phyloP scores from a whole-genome alignment of 768 basidiomycete genomes.

The Lentinula sp. region DNA sequence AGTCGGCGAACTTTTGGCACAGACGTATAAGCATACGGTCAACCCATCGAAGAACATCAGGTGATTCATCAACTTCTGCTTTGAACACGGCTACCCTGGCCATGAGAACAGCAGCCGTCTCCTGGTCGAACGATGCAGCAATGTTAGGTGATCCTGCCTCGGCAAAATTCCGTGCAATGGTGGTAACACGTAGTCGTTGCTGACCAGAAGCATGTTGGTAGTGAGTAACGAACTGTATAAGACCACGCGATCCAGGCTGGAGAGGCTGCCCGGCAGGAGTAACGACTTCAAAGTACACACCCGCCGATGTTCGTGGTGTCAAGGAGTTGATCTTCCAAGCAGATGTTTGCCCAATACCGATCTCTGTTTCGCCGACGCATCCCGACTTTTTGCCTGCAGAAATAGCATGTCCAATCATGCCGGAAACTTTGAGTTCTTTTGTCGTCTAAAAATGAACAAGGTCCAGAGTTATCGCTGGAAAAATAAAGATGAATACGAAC shows the following conservation, averaged over 20 bases:
- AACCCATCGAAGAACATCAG: constrained; percentile 94
- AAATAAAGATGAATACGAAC: constrained; percentile 28
- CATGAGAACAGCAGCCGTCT: constrained; percentile 97
- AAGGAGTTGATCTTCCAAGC: constrained; percentile 97
- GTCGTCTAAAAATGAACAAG: constrained; percentile 60
- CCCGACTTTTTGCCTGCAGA: constrained; percentile 95
- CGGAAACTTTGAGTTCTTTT: constrained; percentile 97
- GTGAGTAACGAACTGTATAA: constrained; percentile 97
- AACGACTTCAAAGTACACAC: constrained; percentile 97
- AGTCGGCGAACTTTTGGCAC: constrained; percentile 99
- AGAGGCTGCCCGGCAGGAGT: constrained; percentile 94
- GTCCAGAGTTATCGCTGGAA: neutral
- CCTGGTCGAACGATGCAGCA: constrained; percentile 94
- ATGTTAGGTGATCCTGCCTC: constrained; percentile 95
- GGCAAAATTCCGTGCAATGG: constrained; percentile 95
- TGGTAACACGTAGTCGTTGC: constrained; percentile 93
- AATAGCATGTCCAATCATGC: constrained; percentile 95
- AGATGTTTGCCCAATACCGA: constrained; percentile 97
- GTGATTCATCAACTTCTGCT: constrained; percentile 96
- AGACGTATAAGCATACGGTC: constrained; percentile 98
- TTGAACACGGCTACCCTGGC: constrained; percentile 99
- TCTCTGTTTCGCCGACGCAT: constrained; percentile 98
- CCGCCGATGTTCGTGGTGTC: constrained; percentile 80
- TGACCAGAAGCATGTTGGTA: constrained; percentile 98
- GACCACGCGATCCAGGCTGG: constrained; percentile 82